Evolutionary conservation across 2,329 filamentous ascomycete species (phyloP), one percentile per base, ranked within the genome.

Genomic region (Aspergillus ibericus): DNA sequence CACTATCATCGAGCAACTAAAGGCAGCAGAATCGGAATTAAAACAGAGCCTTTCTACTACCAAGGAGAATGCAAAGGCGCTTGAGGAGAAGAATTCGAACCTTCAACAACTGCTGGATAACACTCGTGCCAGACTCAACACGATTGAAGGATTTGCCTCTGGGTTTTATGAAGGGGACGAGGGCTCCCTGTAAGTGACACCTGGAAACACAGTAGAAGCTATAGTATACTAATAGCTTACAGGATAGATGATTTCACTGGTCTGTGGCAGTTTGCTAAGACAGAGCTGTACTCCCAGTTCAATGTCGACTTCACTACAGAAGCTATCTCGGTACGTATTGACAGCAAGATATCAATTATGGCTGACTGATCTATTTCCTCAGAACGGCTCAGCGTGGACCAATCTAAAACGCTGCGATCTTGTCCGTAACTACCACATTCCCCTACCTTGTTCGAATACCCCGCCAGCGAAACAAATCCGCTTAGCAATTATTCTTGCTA

Each of bases 401-500:
- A 47, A 27, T 12, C 25, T 58, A 6, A 54, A 51, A 32, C 29
- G 48, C n/a, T 49, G 44, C 38, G 35, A 50, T 12, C 25, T 58
- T 34, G 44, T 36, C 32, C 25, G 10, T 16, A 32, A 54, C 32
- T 29, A 55, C n/a, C 34, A 49, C 13, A 48, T 75, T 8, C 73
- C 74, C 2, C 59, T 77, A 4, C 67, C 65, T 6, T 51, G 66
- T 20, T 71, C 69, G 12, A 76, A 75, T 60, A 65, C 69, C 2
- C 18, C 46, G 1, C 52, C 56, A 15, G 72, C 73, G 1, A 76
- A 74, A 54, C 62, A 68, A 22, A 76, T 77, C 69, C 71, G 72
- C 5, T 59, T 69, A 25, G 70, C 66, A 15, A 58, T 71, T 6
- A 63, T 71, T 7, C 60, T 76, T 6, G 68, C 64, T 10, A 59